Evolutionary conservation across 164 flowering plant species (phyloP).

Genomic region (Nelumbo lutea): DNA sequence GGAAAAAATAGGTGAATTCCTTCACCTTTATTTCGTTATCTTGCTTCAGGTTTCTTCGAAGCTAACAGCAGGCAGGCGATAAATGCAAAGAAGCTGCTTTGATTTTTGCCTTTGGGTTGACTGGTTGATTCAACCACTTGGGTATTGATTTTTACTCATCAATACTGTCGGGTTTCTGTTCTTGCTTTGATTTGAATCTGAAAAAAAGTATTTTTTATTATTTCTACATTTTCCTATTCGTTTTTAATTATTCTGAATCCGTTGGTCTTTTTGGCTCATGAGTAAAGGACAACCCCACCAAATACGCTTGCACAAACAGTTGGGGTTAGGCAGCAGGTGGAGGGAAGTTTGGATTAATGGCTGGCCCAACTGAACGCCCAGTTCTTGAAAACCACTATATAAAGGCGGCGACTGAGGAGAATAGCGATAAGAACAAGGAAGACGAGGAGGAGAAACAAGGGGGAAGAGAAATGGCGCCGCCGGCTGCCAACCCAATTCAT

Average conservation of each 20-base stretch:
- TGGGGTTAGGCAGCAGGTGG: slow-evolving; percentile 15
- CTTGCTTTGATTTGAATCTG: neutral
- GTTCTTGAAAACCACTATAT: slow-evolving; percentile 9
- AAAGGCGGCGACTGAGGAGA: slow-evolving; percentile 9
- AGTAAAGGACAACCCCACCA: neutral
- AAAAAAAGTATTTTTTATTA: neutral
- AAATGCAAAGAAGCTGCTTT: too few relatives aligned
- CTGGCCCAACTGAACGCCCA: slow-evolving; percentile 12
- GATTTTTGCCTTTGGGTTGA: neutral
- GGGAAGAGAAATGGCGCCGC: slow-evolving; percentile 44
- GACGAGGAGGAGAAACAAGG: slow-evolving; percentile 20
- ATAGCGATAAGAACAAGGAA: slow-evolving; percentile 4
- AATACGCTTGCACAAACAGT: slow-evolving; percentile 7
- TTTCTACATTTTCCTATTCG: neutral
- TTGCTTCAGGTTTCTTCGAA: too few relatives aligned
- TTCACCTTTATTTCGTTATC: too few relatives aligned
- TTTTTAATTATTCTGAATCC: neutral
- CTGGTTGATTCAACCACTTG: neutral
- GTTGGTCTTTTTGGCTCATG: neutral
- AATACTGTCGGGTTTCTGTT: neutral
- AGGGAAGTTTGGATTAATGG: slow-evolving; percentile 19
- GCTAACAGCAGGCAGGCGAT: too few relatives aligned
- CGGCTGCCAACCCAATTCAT: slow-evolving; percentile 45
- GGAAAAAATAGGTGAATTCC: too few relatives aligned
- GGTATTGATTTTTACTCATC: neutral